A percentile compares a stretch with the other conserved stretches of the same genome.
Evolutionary conservation across 495 filamentous ascomycete genomes (phyloP).

Genomic region (Xylaria curta): DNA sequence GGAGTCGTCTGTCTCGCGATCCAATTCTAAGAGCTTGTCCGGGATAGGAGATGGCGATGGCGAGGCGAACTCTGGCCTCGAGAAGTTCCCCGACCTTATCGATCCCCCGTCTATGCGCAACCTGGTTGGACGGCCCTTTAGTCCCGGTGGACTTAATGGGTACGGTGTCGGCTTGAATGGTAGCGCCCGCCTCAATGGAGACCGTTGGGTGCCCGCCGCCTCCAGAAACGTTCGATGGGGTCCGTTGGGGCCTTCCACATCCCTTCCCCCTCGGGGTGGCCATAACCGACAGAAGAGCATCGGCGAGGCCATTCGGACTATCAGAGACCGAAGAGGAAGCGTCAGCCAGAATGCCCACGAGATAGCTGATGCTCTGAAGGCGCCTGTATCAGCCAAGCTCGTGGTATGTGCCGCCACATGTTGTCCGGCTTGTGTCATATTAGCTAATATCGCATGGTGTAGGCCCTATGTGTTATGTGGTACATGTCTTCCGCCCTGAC

Average conservation of each 20-base stretch:
- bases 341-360: conserved; percentile 93
- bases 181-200: conserved; percentile 39
- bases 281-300: conserved; percentile 83
- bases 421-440: conserved; percentile 22
- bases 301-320: conserved; percentile 81
- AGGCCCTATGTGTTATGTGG: conserved; percentile 87
- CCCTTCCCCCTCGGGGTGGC: conserved; percentile 46
- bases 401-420: conserved; percentile 66
- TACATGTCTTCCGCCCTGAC: conserved; percentile 93
- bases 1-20: conserved; percentile 40
- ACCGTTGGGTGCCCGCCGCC: conserved; percentile 60
- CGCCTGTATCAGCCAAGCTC: conserved; percentile 85
- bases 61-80: conserved; percentile 48
- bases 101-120: conserved; percentile 46
- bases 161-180: conserved; percentile 43
- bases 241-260: conserved; percentile 36
- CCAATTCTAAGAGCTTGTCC: conserved; percentile 37
- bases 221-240: conserved; percentile 55
- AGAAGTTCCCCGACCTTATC: conserved; percentile 61
- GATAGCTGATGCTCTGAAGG: conserved; percentile 86
- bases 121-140: conserved; percentile 40
- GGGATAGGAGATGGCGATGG: conserved; percentile 41
- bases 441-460: conserved; percentile 29
- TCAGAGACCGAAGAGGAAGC: conserved; percentile 77
- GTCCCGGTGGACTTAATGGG: conserved; percentile 45